Base-by-base conservation (phyloP, 2,329 filamentous ascomycete species). In the Fusarium anthophilum region DNA sequence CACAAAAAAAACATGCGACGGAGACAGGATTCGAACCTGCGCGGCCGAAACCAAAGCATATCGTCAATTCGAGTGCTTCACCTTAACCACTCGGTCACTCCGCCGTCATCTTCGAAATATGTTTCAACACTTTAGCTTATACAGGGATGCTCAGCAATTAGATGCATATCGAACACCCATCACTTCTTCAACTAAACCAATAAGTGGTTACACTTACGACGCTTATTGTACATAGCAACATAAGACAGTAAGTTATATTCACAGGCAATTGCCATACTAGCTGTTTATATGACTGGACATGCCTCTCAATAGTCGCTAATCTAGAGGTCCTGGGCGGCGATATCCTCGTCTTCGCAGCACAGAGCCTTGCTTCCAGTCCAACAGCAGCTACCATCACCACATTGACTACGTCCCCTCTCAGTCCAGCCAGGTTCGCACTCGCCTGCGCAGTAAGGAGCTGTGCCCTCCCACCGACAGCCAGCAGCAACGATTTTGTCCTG, bases 101-200 rank as follows among this genome's bases (percentile, higher is more conserved):
- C 51, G 51, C 51, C 51, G 51, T 55, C 51, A 55, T 55, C 35
- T 41, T 30, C 1, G 6, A 41, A 28, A 8, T 14, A 2, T 2
- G 0, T 0, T 0, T 0, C 1, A 2, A 0, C 4, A 18, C 1
- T 54, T 6, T 3, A 4, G 0, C 0, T 3, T 11, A 54, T 54
- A 17, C 1, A 1, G 1, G 3, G 0, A 1, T 0, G 0, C 0
- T 4, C 2, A 0, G 3, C 4, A 7, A 3, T 2, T 14, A 9
- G 18, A 7, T 17, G 6, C 12, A n/a, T 17, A 6, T 18, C 11
- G 15, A 4, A 15, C 8, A 24, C 9, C 8, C 8, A 20, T 14
- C 3, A 8, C 48, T 35, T 51, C 30, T 20, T 35, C 17, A 20
- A 20, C 12, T 11, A 8, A 24, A 11, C 10, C 10, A 24, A 11